Evolutionary conservation across 371 early-diverging fungal species (phyloP).

Genomic region (Syncephalastrum racemosum): DNA sequence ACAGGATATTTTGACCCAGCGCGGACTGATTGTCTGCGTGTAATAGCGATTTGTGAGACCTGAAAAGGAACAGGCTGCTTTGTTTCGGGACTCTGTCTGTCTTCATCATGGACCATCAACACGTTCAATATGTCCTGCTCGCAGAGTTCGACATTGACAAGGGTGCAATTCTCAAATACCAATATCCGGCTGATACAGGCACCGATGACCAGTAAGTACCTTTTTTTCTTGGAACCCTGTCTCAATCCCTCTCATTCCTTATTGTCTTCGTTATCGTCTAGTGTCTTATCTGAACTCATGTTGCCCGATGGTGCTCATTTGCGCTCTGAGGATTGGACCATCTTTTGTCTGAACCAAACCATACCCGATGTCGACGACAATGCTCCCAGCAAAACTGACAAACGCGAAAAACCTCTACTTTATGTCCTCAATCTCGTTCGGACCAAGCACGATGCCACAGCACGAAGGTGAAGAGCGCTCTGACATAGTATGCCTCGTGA

Average conservation of each 20-base stretch:
- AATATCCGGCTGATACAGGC: conserved; percentile 84
- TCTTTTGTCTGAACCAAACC: conserved; percentile 83
- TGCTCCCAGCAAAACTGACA: conserved; percentile 19
- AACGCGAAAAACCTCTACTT: conserved; percentile 65
- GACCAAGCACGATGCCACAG: conserved; percentile 83
- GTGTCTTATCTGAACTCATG: conserved; percentile 91
- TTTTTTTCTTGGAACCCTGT: background rate
- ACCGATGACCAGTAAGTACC: conserved; percentile 79
- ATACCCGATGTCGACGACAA: conserved; percentile 54
- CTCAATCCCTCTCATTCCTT: background rate
- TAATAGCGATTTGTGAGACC: too few species aligned
- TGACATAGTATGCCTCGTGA: too few species aligned
- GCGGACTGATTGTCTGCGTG: too few species aligned
- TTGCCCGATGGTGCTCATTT: conserved; percentile 94
- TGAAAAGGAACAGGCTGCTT: too few species aligned
- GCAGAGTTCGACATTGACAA: conserved; percentile 95
- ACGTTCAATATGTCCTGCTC: conserved; percentile 84
- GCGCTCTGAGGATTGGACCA: conserved; percentile 93
- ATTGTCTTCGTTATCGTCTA: conserved; percentile 19
- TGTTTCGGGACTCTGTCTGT: too few species aligned
- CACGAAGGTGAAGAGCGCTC: conserved; percentile 54
- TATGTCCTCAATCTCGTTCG: conserved; percentile 90
- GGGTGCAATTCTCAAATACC: conserved; percentile 81
- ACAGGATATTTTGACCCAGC: too few species aligned
- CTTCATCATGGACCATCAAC: conserved; percentile 24